phyloP scores from a whole-genome alignment of 768 basidiomycete genomes.

The Rhodotorula kratochvilovae region DNA sequence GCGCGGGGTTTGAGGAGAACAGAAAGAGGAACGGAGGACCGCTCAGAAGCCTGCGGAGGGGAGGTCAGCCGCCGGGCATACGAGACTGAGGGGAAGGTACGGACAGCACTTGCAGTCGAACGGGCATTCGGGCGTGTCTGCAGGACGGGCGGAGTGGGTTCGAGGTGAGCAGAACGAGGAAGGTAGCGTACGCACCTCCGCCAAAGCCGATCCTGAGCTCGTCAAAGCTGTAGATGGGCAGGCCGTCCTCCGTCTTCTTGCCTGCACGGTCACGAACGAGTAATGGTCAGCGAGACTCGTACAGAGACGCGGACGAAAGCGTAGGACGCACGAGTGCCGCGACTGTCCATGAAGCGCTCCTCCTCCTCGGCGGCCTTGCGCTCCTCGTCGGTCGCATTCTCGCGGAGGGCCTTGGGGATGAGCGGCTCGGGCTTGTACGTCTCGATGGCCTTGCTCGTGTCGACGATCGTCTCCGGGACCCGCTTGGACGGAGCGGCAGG shows the following conservation, averaged over 20 bases:
- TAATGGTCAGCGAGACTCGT: no score
- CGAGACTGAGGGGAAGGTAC: background rate
- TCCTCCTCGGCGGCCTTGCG: slow-evolving; percentile 32
- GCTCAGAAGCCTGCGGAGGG: background rate
- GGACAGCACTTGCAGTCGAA: slow-evolving; percentile 44
- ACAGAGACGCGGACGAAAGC: no score
- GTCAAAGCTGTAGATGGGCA: slow-evolving; percentile 39
- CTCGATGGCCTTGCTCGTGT: slow-evolving; percentile 31
- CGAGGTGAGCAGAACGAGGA: rapidly evolving
- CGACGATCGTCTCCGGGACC: slow-evolving; percentile 27
- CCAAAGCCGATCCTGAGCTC: slow-evolving; percentile 43
- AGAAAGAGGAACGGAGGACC: no score
- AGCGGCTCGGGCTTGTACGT: slow-evolving; percentile 16
- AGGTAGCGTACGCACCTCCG: slow-evolving; percentile 39
- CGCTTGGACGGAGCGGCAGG: slow-evolving; percentile 8
- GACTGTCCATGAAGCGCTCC: slow-evolving; percentile 34
- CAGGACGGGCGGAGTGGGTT: background rate
- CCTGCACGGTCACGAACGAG: background rate
- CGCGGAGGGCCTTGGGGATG: background rate
- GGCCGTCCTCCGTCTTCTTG: slow-evolving; percentile 42
- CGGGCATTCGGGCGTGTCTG: slow-evolving; percentile 41
- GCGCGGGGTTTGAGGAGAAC: no score
- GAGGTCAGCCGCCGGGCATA: background rate
- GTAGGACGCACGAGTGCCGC: slow-evolving; percentile 24
- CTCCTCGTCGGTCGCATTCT: slow-evolving; percentile 24